Evolutionary conservation across 2,329 filamentous ascomycete genomes (phyloP), one percentile per base, ranked within the genome.

Genomic region (Chalara sp.): DNA sequence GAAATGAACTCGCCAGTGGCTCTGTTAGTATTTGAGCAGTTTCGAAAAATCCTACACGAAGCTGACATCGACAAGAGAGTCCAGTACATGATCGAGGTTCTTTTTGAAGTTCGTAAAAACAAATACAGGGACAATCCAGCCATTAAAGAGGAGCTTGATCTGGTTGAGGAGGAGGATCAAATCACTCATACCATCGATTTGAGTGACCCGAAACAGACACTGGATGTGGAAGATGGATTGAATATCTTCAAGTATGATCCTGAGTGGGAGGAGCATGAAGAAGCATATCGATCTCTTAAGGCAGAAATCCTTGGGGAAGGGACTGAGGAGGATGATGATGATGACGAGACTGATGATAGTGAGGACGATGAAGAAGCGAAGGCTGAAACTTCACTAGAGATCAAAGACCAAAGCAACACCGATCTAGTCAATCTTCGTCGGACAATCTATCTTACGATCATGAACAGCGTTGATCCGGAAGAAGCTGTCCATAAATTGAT

Each of bases 21-120:
- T 32, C 80, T 92, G 58, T 87, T 86, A 29, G 89, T 99, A 6
- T 99, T 95, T 65, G 93, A 99, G 64, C 91, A 96, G 68, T 95
- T 99, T 74, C 78, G 93, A 61, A 92, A 86, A 61, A 96, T 97
- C 56, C 74, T 99, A 6, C 92, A 99, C 72, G 93, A 99, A 68
- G 90, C 90, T 43, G 91, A 93, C 64, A 96, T 99, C 67, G 92
- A 97, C 66, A 96, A 96, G 76, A 81, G 93, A 57, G 91, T 92
- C n/a, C 93, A 99, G 71, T 99, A 97, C 70, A 96, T 96, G 88
- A 92, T 99, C 51, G 93, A 99, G 68, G 93, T 97, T 5, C 72
- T 99, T 42, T 99, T 99, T 67, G 91, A 99, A 71, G 86, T 96
- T 50, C 82, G 93, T 56, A 96, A 96, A 70, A 92, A 97, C 70